Base-by-base conservation (phyloP, 1,139 yeast species). In the Hyphopichia fennica region DNA sequence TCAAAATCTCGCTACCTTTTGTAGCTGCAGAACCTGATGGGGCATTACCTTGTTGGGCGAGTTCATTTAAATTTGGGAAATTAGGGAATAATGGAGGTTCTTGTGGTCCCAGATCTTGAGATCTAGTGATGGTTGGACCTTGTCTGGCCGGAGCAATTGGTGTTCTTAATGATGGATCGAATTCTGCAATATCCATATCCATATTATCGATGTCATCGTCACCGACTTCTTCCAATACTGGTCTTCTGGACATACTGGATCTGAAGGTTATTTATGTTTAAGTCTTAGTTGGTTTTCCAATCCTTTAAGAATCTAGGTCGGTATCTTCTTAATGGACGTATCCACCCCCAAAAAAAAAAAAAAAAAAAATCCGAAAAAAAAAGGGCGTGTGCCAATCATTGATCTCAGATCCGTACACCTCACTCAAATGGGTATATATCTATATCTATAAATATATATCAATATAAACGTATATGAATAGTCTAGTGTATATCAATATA, bases 151-250 rank as follows among this genome's bases (percentile, higher is more conserved):
- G 90, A 1, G 90, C 90, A 17, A 84, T 65, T 3, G 90, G 87
- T 0, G 91, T 84, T 37, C 63, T 75, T 47, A 84, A 66, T 36
- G 69, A 65, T 15, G 96, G 91, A 63, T 90, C 97, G 51, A 89
- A 85, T 68, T 90, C 91, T 9, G 96, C 95, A 34, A 91, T 75
- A 64, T 90, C 96, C 87, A 88, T 85, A 54, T 90, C 96, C 82
- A 89, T 74, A 67, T 88, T 83, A 60, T 90, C 97, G 66, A 91
- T 84, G 56, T 88, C 96, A 46, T 87, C 93, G 62, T 88, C 96
- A 49, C 81, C 83, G 51, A 90, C 82, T 58, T 89, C 96, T 65
- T 90, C 97, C 46, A 90, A 67, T 38, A 75, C 76, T 17, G 96
- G 96, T 83, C 83, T 84, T 42, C 64, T 69, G 10, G 75, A 63